These are phyloP conservation scores for Globisporangium paroecandrum DNA, from an alignment of 352 stramenopile species.

Conservation along the genomic window DNA sequence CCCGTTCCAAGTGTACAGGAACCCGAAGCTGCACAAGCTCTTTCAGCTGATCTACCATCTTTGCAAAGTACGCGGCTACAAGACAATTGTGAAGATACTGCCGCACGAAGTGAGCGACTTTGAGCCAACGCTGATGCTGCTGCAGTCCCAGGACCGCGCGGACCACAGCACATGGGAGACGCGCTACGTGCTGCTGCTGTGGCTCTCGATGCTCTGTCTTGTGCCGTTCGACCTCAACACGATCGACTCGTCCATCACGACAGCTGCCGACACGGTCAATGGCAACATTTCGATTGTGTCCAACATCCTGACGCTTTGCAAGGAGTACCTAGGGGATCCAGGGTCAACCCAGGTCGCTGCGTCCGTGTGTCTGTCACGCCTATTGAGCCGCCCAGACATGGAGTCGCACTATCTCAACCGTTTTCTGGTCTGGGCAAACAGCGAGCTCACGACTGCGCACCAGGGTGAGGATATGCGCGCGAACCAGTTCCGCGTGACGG, in stretches of 20 bases:
- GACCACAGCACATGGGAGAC: constrained; percentile 74
- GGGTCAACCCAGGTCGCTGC: constrained; percentile 90
- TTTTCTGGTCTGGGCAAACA: constrained; percentile 90
- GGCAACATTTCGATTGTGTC: constrained; percentile 61
- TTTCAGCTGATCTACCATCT: constrained; percentile 94
- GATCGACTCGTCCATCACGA: constrained; percentile 88
- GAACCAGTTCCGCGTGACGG: constrained; percentile 76
- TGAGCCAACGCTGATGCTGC: constrained; percentile 90
- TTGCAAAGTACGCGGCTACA: constrained; percentile 96
- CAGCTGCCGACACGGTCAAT: constrained; percentile 18
- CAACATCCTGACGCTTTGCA: constrained; percentile 82
- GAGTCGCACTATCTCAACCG: constrained; percentile 83
- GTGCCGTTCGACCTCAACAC: constrained; percentile 97
- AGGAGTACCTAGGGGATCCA: constrained; percentile 80
- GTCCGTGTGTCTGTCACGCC: constrained; percentile 90
- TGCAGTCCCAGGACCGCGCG: constrained; percentile 83
- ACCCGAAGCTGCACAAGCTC: constrained; percentile 75
- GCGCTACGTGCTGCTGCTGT: constrained; percentile 92
- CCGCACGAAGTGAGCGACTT: constrained; percentile 96
- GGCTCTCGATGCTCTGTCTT: constrained; percentile 97
- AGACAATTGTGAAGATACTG: constrained; percentile 94
- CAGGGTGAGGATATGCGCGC: constrained; percentile 38
- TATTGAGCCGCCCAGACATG: constrained; percentile 96
- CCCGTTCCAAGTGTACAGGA: constrained; percentile 72
- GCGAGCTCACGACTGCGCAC: constrained; percentile 40